A percentile compares a stretch with the other conserved stretches of the same genome.
Conservation (phyloP, 2,329 filamentous ascomycete species). For the Ceratocystis cacaofunesta region DNA sequence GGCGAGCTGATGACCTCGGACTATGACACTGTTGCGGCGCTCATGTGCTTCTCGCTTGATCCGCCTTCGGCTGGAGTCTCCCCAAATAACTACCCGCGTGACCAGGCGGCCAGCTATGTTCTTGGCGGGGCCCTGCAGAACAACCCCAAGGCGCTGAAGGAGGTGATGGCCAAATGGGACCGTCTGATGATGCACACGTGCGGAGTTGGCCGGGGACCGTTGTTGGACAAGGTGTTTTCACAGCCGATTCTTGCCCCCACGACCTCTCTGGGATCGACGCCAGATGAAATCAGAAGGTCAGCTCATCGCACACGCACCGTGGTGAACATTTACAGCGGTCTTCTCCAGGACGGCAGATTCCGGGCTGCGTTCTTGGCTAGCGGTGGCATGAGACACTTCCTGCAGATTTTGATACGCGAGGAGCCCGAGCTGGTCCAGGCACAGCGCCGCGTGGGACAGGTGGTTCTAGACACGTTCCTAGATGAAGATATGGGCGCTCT, state of each 20-base stretch:
- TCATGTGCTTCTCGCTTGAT: conserved; percentile 40
- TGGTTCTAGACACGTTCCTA: conserved; percentile 51
- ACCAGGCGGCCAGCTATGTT: conserved; percentile 41
- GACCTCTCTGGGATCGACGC: not conserved
- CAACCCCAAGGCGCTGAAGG: conserved; percentile 44
- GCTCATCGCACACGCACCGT: conserved; percentile 25
- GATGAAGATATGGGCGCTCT: conserved; percentile 48
- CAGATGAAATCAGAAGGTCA: conserved; percentile 20
- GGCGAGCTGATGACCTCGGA: conserved; percentile 48
- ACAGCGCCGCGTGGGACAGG: conserved; percentile 39
- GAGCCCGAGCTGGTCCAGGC: conserved; percentile 32
- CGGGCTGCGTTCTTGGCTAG: conserved; percentile 39
- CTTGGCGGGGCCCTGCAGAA: conserved; percentile 47
- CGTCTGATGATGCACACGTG: conserved; percentile 29
- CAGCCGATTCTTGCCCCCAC: not conserved
- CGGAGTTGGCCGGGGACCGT: conserved; percentile 19
- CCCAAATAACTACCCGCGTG: conserved; percentile 25
- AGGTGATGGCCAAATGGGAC: conserved; percentile 36
- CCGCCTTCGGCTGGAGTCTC: conserved; percentile 19
- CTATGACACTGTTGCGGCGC: conserved; percentile 34
- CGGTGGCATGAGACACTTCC: conserved; percentile 39
- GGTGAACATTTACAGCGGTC: conserved; percentile 38
- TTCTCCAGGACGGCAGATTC: conserved; percentile 40
- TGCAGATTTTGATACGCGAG: conserved; percentile 32
- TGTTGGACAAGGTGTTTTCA: conserved; percentile 10